phyloP scores from a whole-genome alignment of 257 asterid species.

The Leonotis leonurus region DNA sequence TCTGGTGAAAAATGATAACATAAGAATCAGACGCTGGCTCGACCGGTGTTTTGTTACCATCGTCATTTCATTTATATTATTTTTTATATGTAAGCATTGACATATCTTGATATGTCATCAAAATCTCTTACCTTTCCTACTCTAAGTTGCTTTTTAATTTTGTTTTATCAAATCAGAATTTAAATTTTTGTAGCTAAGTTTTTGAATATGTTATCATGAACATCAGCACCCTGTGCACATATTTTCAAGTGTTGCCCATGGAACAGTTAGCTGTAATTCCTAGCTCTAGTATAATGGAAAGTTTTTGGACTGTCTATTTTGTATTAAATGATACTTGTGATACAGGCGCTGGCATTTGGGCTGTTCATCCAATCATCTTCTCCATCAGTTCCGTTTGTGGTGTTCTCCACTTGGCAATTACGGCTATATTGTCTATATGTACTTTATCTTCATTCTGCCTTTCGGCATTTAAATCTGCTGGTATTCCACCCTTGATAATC shows the following conservation, averaged over 20 bases:
- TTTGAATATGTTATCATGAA: not conserved
- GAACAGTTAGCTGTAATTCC: not conserved
- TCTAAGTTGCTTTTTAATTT: not conserved
- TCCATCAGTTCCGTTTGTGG: slow-evolving; percentile 50
- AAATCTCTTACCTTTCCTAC: not conserved
- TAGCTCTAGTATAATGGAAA: not conserved
- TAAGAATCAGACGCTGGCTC: slow-evolving; percentile 59
- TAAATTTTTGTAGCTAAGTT: not conserved
- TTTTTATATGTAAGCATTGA: slow-evolving; percentile 64
- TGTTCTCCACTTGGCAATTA: slow-evolving; percentile 33
- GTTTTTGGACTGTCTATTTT: not conserved
- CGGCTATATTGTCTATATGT: slow-evolving; percentile 42
- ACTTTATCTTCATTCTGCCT: slow-evolving; percentile 58
- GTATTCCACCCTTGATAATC: slow-evolving; percentile 62
- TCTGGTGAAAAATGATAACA: slow-evolving; percentile 35
- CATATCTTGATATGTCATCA: not conserved
- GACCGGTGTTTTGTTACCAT: slow-evolving; percentile 65
- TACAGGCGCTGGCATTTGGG: slow-evolving; percentile 93
- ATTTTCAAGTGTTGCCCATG: not conserved
- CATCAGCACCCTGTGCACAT: slow-evolving; percentile 1
- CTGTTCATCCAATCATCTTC: slow-evolving; percentile 57
- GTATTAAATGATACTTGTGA: slow-evolving; percentile 13
- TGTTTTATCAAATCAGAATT: not conserved
- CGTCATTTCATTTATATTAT: slow-evolving; percentile 57
- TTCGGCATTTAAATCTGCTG: slow-evolving; percentile 73